phyloP scores from a whole-genome alignment of 805 yeast genomes.

The Osmozyma mogii region DNA sequence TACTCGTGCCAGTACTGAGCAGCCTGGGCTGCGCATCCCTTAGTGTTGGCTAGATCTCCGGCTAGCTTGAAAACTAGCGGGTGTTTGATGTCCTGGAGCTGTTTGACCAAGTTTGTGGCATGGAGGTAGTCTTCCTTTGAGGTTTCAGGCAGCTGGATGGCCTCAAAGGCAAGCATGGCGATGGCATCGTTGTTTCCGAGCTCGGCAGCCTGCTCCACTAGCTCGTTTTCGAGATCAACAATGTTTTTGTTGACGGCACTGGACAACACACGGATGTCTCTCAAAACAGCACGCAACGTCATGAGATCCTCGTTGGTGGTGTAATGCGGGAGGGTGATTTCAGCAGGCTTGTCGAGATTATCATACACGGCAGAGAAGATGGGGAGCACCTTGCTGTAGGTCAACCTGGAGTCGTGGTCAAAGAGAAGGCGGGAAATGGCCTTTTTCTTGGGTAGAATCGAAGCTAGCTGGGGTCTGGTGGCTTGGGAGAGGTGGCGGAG shows the following conservation, averaged over 20 bases:
- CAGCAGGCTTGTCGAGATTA: conserved; percentile 33
- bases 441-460: conserved; percentile 49
- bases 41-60: conserved; percentile 63
- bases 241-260: conserved; percentile 50
- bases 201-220: conserved; percentile 81
- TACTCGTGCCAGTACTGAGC: conserved; percentile 51
- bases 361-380: conserved; percentile 45
- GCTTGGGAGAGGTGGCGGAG: no score
- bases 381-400: conserved; percentile 47
- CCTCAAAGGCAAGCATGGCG: conserved; percentile 61
- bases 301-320: conserved; percentile 53
- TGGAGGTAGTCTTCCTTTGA: conserved; percentile 48
- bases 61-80: conserved; percentile 71
- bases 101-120: conserved; percentile 54
- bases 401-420: conserved; percentile 54
- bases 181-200: conserved; percentile 78
- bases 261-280: conserved; percentile 51
- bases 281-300: conserved; percentile 59
- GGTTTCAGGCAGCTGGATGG: conserved; percentile 25
- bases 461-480: conserved; percentile 19
- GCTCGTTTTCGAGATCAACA: conserved; percentile 56
- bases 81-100: conserved; percentile 52
- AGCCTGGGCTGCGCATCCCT: conserved; percentile 46
- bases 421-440: conserved; percentile 53
- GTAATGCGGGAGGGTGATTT: conserved; percentile 35